Base-by-base conservation (phyloP, 805 yeast genomes). In the Sugiyamaella marilandica region DNA sequence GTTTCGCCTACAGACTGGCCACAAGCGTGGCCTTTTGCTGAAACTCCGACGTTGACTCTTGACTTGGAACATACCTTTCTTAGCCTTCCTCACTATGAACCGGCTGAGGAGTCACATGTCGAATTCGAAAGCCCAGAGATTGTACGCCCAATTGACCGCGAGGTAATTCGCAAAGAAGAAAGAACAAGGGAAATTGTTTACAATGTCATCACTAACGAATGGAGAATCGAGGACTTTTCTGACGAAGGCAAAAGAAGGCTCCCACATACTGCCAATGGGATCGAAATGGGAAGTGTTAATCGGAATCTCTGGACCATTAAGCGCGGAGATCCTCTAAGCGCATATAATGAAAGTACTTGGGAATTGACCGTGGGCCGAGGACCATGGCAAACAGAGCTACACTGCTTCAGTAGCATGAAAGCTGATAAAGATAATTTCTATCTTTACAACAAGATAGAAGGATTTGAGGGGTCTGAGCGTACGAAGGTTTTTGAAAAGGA, bases 1-100 rank as follows among this genome's bases (percentile, higher is more conserved):
- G 64, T 75, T 43, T 73, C 78, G 7, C 67, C 78, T 1, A 66
- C 74, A 33, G 78, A 75, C 55, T 75, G 79, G 79, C 78, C 79
- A 10, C 76, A 73, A 51, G 66, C 67, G 33, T 75, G 79, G 79
- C 79, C 79, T 29, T 62, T 70, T 0, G 67, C 76, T 3, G 74
- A 71, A 57, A 71, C 67, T 5, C 74, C 77, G 49, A 67, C 65
- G 1, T 55, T 74, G 37, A 67, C 66, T 3, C 48, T 74, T 31
- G 59, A 58, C 54, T 59, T 59, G n/a, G 73, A 70, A 48, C 65
- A 64, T 34, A 47, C 16, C 45, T 51, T 70, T 10, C 21, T 39
- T 36, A 47, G 54, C 13, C 54, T 73, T 33, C 74, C 74, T 10
- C 21, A 68, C 19, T 55, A 69, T 10, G 58, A 67, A 51, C 32